phyloP scores from a whole-genome alignment of 139 green algal species.

The Edaphochlamys debaryana region DNA sequence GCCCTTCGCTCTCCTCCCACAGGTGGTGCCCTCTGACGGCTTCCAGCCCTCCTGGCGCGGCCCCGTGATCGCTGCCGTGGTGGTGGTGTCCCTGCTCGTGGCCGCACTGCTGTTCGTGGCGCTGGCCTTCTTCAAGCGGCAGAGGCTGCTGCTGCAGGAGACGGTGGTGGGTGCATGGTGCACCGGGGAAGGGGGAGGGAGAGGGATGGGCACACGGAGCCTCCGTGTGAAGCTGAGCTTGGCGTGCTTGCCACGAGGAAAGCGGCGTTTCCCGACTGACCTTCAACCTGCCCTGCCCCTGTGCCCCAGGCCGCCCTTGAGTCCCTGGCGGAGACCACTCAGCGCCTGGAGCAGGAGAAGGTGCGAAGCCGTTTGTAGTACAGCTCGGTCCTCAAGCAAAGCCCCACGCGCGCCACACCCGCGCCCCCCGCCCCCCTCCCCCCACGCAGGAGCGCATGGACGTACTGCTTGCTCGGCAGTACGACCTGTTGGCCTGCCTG shows the following conservation, averaged over 20 bases:
- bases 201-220: too few relatives aligned
- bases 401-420: too few relatives aligned
- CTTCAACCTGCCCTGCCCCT: too few relatives aligned
- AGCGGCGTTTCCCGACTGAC: too few relatives aligned
- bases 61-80: slow-evolving; percentile 51
- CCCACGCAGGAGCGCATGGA: slow-evolving; percentile 54
- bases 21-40: not conserved
- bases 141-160: slow-evolving; percentile 44
- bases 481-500: slow-evolving; percentile 62
- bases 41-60: slow-evolving; percentile 26
- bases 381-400: too few relatives aligned
- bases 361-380: too few relatives aligned
- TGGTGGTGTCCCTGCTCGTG: slow-evolving; percentile 50
- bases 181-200: too few relatives aligned
- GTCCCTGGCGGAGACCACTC: slow-evolving; percentile 49
- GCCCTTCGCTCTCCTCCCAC: too few relatives aligned
- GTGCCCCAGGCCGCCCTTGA: slow-evolving; percentile 40
- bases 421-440: too few relatives aligned
- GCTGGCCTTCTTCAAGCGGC: slow-evolving; percentile 43
- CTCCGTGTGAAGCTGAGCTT: too few relatives aligned
- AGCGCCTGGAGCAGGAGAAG: slow-evolving; percentile 55
- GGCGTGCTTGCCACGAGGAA: too few relatives aligned
- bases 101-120: slow-evolving; percentile 46
- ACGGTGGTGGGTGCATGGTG: slow-evolving; percentile 45
- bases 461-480: slow-evolving; percentile 59